Evolutionary conservation across 371 early-diverging fungal species (phyloP).

Genomic region (Mortierella polycephala): DNA sequence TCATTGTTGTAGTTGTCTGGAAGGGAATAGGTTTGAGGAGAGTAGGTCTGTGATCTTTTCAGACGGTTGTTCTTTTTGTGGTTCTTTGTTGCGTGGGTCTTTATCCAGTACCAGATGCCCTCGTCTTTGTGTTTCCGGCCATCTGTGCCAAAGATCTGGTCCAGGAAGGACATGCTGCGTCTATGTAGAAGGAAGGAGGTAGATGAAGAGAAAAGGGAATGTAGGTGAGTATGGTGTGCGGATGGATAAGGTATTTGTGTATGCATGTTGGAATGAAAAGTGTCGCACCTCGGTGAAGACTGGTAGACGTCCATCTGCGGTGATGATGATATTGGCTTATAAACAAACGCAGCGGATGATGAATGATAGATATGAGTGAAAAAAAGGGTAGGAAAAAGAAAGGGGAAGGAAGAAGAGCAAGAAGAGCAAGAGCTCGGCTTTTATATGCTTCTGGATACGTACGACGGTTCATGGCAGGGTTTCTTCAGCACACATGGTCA

Average conservation of each 20-base stretch:
- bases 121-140: slow-evolving; percentile 46
- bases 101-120: slow-evolving; percentile 47
- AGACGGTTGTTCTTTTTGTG: slow-evolving; percentile 5
- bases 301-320: slow-evolving; percentile 4
- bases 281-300: neutral
- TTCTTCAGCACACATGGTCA: too few species aligned
- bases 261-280: neutral
- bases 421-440: neutral
- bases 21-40: too few species aligned
- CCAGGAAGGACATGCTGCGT: slow-evolving; percentile 36
- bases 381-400: neutral
- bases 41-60: neutral
- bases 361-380: neutral
- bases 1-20: too few species aligned
- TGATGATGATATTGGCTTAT: neutral
- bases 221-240: neutral
- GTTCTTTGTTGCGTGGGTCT: slow-evolving; percentile 20
- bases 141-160: slow-evolving; percentile 45
- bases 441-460: neutral
- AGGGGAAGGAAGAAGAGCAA: neutral
- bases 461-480: too few species aligned
- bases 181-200: neutral
- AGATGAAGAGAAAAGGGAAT: neutral
- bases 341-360: neutral
- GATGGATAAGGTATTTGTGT: neutral